Evolutionary conservation across 805 yeast species (phyloP), one percentile per base, ranked within the genome.

Genomic region (Teunomyces kruisii): DNA sequence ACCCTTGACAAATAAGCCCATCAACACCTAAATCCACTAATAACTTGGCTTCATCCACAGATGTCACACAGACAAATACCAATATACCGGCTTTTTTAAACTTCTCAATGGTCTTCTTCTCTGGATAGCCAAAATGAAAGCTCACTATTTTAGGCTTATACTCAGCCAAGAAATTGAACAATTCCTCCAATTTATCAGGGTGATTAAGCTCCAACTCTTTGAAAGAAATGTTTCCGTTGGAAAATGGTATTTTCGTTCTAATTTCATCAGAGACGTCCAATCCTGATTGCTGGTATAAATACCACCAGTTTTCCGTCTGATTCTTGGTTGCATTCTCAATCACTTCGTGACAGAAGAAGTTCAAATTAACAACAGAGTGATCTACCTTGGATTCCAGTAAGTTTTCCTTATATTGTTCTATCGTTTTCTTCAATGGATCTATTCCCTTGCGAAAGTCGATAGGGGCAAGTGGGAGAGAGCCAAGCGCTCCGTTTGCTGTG

Each of bases 101-200:
- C 16, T 45, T 42, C 5, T 54, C 41, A 3, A 79, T 54, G 4
- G 74, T 61, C 0, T 45, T 39, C 6, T 33, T 15, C 1, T 65
- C 37, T 0, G 81, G 80, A 9, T 62, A 36, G 0, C 85, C 85
- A 53, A 81, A 80, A 51, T 78, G 81, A 62, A 81, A 80, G 47
- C 80, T 75, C 1, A 75, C 68, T 24, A 79, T 62, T 8, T 62
- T 59, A 2, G 84, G 84, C n/a, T 50, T 51, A 32, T 43, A 48
- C 14, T 40, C 49, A 7, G 26, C 39, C 16, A 58, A 43, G 28
- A 45, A 54, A 26, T 50, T 55, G 14, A 59, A 43, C 42, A 64
- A 49, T 40, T 47, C 48, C 22, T 38, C 49, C 35, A 50, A 54
- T 22, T 43, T 45, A 12, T 33, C 52, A 0, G 53, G 54, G 33